Evolutionary conservation across 352 stramenopile species (phyloP), one percentile per base, ranked within the genome.

Genomic region (Phytophthora chlamydospora): DNA sequence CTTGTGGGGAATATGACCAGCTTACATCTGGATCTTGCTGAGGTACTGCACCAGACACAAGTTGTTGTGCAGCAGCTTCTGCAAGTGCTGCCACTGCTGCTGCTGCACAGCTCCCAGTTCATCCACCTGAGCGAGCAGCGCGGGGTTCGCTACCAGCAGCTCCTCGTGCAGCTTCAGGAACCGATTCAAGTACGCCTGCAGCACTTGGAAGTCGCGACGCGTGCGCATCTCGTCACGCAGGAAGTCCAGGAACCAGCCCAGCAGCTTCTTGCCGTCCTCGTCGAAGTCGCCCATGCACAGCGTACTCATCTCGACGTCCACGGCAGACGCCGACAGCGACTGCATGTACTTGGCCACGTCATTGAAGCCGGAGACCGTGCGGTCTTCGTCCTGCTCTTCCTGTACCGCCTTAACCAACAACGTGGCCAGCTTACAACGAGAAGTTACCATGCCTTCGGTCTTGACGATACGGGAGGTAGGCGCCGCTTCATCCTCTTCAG

Each of bases 1-100:
- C 27, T 35, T 48, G 14, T 50, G 39, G 56, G 39, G 16, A 39
- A 29, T 51, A 58, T 64, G 45, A 58, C 31, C 54, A 57, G 41
- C 68, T 73, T 90, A 95, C 80, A 93, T 93, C 68, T 95, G 85
- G 49, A 95, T 91, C 72, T 92, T 91, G 79, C 79, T 92, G 45
- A 95, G 82, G 66, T 95, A 91, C 63, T 93, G 82, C 62, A 92
- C 86, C 35, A 95, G 71, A 73, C 86, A 95, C 52, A 95, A 73
- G 68, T 91, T 93, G 71, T 95, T 88, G 65, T 93, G 83, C 45
- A 95, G 62, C 39, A 93, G 61, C 59, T 91, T 74, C 69, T 95
- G 84, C 39, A 95, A 33, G 56, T 91, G 83, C 39, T 90, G 74
- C 86, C 86, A 95, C 60, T 90, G 84, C 40, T 77, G 64, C 56